phyloP scores from a whole-genome alignment of 192 early-diverging fungal genomes.

The Backusella luteola region DNA sequence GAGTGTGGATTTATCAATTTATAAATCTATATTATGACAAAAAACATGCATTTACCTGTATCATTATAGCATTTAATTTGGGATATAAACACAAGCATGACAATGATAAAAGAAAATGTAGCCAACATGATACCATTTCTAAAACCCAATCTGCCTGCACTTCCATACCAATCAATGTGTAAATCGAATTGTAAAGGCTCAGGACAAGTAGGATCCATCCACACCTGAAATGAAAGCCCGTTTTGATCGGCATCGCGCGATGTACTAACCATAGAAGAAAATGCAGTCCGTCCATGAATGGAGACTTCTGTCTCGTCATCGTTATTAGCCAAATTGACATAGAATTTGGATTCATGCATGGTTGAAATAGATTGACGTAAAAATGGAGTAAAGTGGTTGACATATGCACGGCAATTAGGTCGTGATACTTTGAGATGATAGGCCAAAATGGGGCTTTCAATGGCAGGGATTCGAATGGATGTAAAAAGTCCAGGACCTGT shows the following conservation, averaged over 20 bases:
- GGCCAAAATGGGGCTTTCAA: slow-evolving; percentile 51
- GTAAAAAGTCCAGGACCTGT: slow-evolving; percentile 33
- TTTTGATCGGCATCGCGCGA: slow-evolving; percentile 13
- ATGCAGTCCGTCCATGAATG: slow-evolving; percentile 52
- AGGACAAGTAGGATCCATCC: slow-evolving; percentile 54
- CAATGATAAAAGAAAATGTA: slow-evolving; percentile 66
- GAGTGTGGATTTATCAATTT: neutral
- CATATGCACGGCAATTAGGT: slow-evolving; percentile 14
- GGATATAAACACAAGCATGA: slow-evolving; percentile 49
- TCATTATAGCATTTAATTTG: slow-evolving; percentile 44
- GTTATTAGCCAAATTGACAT: slow-evolving; percentile 40
- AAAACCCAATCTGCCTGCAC: slow-evolving; percentile 64
- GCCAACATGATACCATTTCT: slow-evolving; percentile 69
- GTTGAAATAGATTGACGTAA: slow-evolving; percentile 53
- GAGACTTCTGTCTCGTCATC: slow-evolving; percentile 38
- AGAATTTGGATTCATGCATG: slow-evolving; percentile 55
- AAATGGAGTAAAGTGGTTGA: slow-evolving; percentile 46
- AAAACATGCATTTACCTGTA: slow-evolving; percentile 12
- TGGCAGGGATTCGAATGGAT: slow-evolving; percentile 42
- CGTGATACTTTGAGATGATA: slow-evolving; percentile 48
- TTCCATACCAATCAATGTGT: slow-evolving; percentile 66
- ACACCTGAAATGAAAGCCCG: slow-evolving; percentile 48
- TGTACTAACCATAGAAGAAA: slow-evolving; percentile 25
- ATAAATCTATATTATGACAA: neutral
- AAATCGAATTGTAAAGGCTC: slow-evolving; percentile 45